These are phyloP conservation scores for Scutellaria barbata DNA, from an alignment of 257 asterid genomes.

Conservation along the genomic window DNA sequence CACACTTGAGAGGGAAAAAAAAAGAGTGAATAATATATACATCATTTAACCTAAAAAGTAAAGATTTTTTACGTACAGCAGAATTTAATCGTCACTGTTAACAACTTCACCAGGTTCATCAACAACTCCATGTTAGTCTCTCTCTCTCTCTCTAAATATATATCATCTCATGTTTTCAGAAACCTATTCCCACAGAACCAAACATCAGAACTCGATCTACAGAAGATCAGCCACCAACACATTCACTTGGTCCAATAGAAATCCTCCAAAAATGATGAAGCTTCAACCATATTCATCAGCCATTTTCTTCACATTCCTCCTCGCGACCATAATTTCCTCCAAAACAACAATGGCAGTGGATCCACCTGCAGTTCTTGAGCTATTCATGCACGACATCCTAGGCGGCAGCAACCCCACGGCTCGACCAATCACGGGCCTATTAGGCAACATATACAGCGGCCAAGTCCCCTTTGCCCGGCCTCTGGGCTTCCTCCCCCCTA, in stretches of 20 bases:
- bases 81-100: too few relatives aligned
- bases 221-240: neutral
- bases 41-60: too few relatives aligned
- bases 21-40: neutral
- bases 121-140: constrained; percentile 32
- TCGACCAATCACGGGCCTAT: constrained; percentile 73
- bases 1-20: constrained; percentile 27
- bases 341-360: constrained; percentile 36
- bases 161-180: neutral
- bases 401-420: constrained; percentile 95
- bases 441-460: constrained; percentile 89
- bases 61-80: too few relatives aligned
- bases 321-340: constrained; percentile 39
- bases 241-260: too few relatives aligned
- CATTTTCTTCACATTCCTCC: constrained; percentile 38
- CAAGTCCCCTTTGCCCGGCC: constrained; percentile 91
- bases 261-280: constrained; percentile 47
- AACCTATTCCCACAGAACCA: neutral
- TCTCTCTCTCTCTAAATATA: too few relatives aligned
- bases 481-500: constrained; percentile 71
- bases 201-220: neutral
- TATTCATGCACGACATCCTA: constrained; percentile 88
- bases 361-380: constrained; percentile 54
- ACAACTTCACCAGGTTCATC: neutral
- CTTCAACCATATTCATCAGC: constrained; percentile 7